These are phyloP conservation scores for Cutaneotrichosporon spelunceum DNA, from an alignment of 1,284 basidiomycete genomes.

Conservation along the genomic window DNA sequence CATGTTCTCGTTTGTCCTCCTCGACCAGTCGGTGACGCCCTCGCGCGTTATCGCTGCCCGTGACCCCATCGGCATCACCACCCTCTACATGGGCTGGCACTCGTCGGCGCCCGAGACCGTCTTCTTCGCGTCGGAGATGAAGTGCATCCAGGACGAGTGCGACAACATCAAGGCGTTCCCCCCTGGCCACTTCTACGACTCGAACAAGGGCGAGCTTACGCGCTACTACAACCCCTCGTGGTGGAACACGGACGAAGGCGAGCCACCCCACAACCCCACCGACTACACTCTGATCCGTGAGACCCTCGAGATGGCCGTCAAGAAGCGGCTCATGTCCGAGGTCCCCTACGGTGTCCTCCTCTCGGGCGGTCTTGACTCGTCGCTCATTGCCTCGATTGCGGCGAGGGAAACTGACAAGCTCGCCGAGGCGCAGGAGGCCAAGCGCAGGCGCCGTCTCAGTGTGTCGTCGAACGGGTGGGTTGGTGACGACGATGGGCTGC, in stretches of 20 bases:
- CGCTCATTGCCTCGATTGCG: constrained; percentile 95
- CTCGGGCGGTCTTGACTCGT: constrained; percentile 93
- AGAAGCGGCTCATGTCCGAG: constrained; percentile 94
- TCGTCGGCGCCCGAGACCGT: constrained; percentile 78
- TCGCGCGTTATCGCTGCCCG: constrained; percentile 90
- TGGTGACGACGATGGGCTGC: constrained; percentile 52
- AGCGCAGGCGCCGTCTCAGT: constrained; percentile 56
- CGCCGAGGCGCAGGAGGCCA: constrained; percentile 70
- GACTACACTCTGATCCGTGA: constrained; percentile 73
- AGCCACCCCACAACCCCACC: constrained; percentile 63
- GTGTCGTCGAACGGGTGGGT: constrained; percentile 20
- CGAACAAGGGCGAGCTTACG: constrained; percentile 67
- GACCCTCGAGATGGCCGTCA: constrained; percentile 84
- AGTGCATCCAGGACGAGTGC: constrained; percentile 87
- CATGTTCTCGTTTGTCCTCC: constrained; percentile 97
- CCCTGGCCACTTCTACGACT: constrained; percentile 93
- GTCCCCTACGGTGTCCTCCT: constrained; percentile 97
- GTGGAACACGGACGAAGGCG: constrained; percentile 71
- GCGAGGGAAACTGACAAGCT: constrained; percentile 93
- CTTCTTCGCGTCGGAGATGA: constrained; percentile 96
- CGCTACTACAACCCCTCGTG: constrained; percentile 83
- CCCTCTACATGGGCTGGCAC: constrained; percentile 93
- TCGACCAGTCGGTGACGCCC: constrained; percentile 88
- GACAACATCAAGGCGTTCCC: constrained; percentile 95
- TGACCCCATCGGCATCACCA: constrained; percentile 97